Conservation (phyloP, 78 protist species). For the Planoprotostelium fungivorum region DNA sequence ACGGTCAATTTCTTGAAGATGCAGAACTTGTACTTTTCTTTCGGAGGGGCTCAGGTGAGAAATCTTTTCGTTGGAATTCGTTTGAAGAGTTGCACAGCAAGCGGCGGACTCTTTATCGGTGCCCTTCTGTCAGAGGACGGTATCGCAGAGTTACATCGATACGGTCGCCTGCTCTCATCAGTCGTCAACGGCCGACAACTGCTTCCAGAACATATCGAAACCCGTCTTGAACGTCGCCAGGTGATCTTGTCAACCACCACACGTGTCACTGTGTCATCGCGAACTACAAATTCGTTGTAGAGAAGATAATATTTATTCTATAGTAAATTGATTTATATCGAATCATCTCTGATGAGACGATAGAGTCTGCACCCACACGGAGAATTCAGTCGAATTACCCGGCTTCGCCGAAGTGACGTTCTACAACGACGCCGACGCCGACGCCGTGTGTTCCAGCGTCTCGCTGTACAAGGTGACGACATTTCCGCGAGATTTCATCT, state of each 20-base stretch:
- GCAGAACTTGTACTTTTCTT: background rate
- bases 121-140: background rate
- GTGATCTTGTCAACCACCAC: too few relatives aligned
- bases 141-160: background rate
- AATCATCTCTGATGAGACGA: background rate
- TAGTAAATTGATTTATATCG: too few relatives aligned
- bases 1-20: background rate
- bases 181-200: background rate
- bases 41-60: background rate
- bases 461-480: too few relatives aligned
- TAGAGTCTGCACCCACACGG: background rate
- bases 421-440: too few relatives aligned
- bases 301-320: too few relatives aligned
- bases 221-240: too few relatives aligned
- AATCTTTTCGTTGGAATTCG: background rate
- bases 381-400: background rate
- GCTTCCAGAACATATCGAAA: background rate
- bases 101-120: background rate
- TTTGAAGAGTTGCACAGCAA: background rate
- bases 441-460: too few relatives aligned
- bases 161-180: background rate
- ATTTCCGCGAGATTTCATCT: background rate
- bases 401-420: background rate
- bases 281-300: too few relatives aligned
- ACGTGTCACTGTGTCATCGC: too few relatives aligned